These are phyloP conservation scores for Rhizopus sp. DNA, from an alignment of 371 early-diverging fungal species.

Conservation along the genomic window DNA sequence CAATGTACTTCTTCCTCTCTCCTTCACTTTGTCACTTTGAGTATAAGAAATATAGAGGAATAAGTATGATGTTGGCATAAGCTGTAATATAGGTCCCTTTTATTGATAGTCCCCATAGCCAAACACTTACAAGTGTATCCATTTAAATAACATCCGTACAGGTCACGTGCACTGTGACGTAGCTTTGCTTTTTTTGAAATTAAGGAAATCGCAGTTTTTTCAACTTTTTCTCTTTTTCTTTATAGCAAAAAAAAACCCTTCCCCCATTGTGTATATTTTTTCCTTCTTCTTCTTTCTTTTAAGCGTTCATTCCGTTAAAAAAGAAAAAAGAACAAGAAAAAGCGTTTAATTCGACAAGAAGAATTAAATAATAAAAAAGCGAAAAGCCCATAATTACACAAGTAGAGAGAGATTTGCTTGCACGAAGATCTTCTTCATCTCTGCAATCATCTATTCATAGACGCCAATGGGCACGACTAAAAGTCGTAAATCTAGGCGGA, in stretches of 20 bases:
- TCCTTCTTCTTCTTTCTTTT: neutral
- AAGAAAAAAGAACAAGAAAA: neutral
- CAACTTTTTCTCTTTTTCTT: neutral
- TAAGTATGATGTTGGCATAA: too few species aligned
- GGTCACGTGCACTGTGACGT: conserved; percentile 2
- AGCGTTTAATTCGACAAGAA: neutral
- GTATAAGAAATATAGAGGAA: too few species aligned
- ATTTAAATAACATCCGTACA: too few species aligned
- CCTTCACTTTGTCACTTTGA: too few species aligned
- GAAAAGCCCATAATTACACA: conserved; percentile 13
- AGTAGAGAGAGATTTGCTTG: conserved; percentile 22
- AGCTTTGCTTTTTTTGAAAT: too few species aligned
- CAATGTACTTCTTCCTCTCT: too few species aligned
- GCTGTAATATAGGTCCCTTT: too few species aligned
- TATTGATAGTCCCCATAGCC: too few species aligned
- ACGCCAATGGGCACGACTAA: conserved; percentile 59
- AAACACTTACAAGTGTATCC: too few species aligned
- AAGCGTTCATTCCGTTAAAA: neutral
- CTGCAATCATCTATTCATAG: conserved; percentile 21
- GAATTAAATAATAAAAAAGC: neutral
- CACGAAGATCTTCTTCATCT: conserved; percentile 33
- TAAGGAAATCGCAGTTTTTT: too few species aligned
- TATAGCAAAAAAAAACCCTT: neutral
- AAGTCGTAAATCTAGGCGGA: conserved; percentile 60
- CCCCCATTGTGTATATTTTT: neutral